phyloP scores from a whole-genome alignment of 495 filamentous ascomycete species.

The Pseudoneurospora amorphoporcata region DNA sequence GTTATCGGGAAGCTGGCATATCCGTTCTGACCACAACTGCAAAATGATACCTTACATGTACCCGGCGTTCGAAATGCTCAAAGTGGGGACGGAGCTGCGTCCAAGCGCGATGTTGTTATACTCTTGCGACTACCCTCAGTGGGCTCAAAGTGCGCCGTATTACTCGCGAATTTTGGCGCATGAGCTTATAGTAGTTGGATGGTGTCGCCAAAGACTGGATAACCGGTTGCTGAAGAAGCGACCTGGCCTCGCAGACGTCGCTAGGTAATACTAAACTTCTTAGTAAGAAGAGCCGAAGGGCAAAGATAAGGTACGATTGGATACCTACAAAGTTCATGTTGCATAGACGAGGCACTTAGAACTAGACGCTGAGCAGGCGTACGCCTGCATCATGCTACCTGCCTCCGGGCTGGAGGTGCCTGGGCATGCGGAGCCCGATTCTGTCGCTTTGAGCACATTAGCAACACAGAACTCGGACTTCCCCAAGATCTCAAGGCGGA shows the following conservation, averaged over 20 bases:
- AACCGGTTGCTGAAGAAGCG: background rate
- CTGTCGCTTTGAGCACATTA: background rate
- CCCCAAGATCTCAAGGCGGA: background rate
- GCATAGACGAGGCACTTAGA: background rate
- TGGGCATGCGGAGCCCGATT: background rate
- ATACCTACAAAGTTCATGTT: background rate
- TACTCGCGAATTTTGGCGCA: background rate
- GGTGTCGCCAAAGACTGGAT: background rate
- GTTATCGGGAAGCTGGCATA: background rate
- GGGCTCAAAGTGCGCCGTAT: background rate
- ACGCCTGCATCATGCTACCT: background rate
- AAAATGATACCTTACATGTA: too few species aligned
- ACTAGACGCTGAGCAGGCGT: background rate
- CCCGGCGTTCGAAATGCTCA: background rate
- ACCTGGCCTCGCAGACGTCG: background rate
- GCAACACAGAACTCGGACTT: background rate
- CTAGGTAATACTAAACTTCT: background rate
- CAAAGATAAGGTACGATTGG: background rate
- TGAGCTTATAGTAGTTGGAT: background rate
- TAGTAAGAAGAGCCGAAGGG: background rate
- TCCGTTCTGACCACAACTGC: background rate
- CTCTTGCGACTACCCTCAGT: background rate
- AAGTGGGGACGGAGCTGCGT: too few species aligned
- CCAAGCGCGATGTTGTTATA: background rate
- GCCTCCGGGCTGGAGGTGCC: background rate